These are phyloP conservation scores for Tetrapisispora namnaoensis DNA, from an alignment of 805 yeast species.

Conservation along the genomic window DNA sequence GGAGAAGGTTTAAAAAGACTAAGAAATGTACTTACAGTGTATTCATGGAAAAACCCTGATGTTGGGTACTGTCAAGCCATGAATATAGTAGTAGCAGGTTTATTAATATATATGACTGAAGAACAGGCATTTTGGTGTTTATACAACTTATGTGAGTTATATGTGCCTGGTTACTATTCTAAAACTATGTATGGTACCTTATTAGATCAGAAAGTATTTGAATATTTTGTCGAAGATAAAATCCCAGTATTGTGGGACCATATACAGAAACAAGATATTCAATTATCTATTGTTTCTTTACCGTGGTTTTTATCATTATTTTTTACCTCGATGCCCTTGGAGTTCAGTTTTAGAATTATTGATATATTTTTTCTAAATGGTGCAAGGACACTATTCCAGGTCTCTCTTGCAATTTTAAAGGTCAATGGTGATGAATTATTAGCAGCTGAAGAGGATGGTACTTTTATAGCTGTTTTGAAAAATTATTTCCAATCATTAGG, in stretches of 20 bases:
- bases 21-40: constrained; percentile 83
- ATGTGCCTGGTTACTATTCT: constrained; percentile 93
- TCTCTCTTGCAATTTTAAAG: constrained; percentile 82
- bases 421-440: constrained; percentile 79
- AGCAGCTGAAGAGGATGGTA: constrained; percentile 82
- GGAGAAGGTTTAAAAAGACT: constrained; percentile 77
- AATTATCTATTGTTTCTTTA: constrained; percentile 80
- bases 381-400: constrained; percentile 79
- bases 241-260: constrained; percentile 87
- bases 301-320: constrained; percentile 95
- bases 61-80: constrained; percentile 98
- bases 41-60: constrained; percentile 94
- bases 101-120: constrained; percentile 79
- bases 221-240: constrained; percentile 76
- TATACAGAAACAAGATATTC: constrained; percentile 69
- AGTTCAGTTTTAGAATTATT: constrained; percentile 82
- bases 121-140: constrained; percentile 97
- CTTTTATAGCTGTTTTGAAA: constrained; percentile 76
- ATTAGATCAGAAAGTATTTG: constrained; percentile 89
- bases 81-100: constrained; percentile 84
- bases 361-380: constrained; percentile 90
- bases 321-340: constrained; percentile 87
- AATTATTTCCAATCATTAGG: constrained; percentile 70
- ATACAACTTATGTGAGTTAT: constrained; percentile 65
- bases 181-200: constrained; percentile 96